Evolutionary conservation across 179 eudicot genomes (phyloP).

Genomic region (Silene vulgaris): DNA sequence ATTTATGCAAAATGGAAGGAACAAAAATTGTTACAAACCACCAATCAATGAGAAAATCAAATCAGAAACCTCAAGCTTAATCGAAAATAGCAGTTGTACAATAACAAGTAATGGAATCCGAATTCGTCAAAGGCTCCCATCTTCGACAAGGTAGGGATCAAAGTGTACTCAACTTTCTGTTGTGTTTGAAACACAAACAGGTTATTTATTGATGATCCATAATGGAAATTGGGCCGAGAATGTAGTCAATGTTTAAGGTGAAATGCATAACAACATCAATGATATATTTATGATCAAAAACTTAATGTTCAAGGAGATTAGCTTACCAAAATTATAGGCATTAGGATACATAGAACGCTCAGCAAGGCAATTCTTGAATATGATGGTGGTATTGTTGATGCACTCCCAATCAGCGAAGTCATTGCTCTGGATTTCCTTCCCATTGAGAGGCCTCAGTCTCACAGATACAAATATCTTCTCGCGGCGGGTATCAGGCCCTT

Average conservation of each 20-base stretch:
- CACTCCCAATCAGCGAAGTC: conserved; percentile 75
- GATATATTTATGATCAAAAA: not conserved
- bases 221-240: not conserved
- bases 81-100: not conserved
- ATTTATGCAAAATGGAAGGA: conserved; percentile 5
- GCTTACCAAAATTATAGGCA: conserved; percentile 70
- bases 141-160: not conserved
- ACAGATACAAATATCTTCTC: conserved; percentile 59
- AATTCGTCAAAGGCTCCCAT: not conserved
- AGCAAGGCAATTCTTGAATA: conserved; percentile 49
- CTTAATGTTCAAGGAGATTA: not conserved
- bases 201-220: not conserved
- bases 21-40: not conserved
- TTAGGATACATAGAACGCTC: conserved; percentile 61
- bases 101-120: not conserved
- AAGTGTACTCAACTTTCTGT: not conserved
- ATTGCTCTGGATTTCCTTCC: conserved; percentile 48
- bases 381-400: conserved; percentile 49
- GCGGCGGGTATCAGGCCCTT: conserved; percentile 30
- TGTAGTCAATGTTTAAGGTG: too few species aligned
- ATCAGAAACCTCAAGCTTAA: not conserved
- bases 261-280: too few species aligned
- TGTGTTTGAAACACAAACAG: not conserved
- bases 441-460: conserved; percentile 75
- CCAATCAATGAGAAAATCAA: not conserved